A percentile compares a stretch with the other conserved stretches of the same genome.
phyloP scores from a whole-genome alignment of 176 grass and related monocot genomes.

The Leersia perrieri region DNA sequence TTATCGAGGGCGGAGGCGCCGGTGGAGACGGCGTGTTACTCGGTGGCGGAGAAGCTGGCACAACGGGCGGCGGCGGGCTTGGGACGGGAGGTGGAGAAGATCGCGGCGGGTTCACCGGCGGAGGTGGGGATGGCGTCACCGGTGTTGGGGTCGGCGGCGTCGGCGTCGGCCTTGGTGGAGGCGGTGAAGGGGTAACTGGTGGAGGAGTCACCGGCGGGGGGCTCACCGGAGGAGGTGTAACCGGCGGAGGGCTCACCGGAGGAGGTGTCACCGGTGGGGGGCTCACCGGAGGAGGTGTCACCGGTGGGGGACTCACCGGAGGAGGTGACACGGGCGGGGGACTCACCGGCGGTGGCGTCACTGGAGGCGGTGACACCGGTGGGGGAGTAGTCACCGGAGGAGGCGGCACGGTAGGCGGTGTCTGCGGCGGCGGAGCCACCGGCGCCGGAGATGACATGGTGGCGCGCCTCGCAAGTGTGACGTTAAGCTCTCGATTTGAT shows the following conservation, averaged over 20 bases:
- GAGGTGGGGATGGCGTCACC: slow-evolving; percentile 18
- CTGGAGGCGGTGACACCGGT: background rate
- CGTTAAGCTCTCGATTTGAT: background rate
- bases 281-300: background rate
- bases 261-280: background rate
- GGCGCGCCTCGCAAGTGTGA: background rate
- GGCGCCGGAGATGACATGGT: slow-evolving; percentile 9
- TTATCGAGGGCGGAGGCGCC: background rate
- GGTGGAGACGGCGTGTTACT: background rate
- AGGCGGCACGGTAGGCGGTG: background rate
- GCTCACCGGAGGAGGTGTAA: background rate
- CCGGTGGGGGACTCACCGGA: background rate
- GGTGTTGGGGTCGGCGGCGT: background rate
- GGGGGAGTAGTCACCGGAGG: background rate
- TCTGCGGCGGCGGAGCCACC: background rate
- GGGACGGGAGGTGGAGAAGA: slow-evolving; percentile 3
- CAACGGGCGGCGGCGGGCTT: slow-evolving; percentile 4
- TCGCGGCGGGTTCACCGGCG: background rate
- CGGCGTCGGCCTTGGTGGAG: background rate
- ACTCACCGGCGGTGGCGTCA: background rate
- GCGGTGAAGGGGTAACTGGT: background rate
- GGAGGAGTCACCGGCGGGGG: background rate
- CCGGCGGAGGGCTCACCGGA: background rate
- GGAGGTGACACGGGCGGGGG: background rate
- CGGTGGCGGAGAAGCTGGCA: slow-evolving; percentile 21